A percentile compares a stretch with the other conserved stretches of the same genome.
Evolutionary conservation across 768 basidiomycete genomes (phyloP).

Genomic region (Butyriboletus loyo): DNA sequence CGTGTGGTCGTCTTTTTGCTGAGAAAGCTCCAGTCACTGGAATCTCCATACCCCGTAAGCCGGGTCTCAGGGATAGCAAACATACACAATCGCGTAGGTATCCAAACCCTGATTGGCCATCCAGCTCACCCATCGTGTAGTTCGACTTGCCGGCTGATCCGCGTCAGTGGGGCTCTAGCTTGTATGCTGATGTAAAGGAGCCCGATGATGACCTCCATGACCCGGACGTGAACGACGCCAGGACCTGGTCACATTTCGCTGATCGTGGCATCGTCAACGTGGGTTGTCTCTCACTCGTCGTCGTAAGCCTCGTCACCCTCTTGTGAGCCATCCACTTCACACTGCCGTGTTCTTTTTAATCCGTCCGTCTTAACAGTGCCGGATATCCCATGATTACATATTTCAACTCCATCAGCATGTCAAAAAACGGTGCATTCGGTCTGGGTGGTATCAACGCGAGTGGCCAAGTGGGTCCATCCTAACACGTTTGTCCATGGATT

Average conservation of each 20-base stretch:
- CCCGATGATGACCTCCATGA: slow-evolving; percentile 74
- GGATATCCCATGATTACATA: slow-evolving; percentile 44
- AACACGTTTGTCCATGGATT: neutral
- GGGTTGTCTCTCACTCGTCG: slow-evolving; percentile 62
- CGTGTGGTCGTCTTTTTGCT: neutral
- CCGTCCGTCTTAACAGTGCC: slow-evolving; percentile 27
- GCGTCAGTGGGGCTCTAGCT: slow-evolving; percentile 59
- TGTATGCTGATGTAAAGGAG: slow-evolving; percentile 55
- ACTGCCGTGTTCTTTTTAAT: neutral
- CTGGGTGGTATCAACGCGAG: slow-evolving; percentile 72
- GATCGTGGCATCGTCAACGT: slow-evolving; percentile 67
- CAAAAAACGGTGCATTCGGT: slow-evolving; percentile 47
- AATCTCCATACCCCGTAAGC: slow-evolving; percentile 41
- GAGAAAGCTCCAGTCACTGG: slow-evolving; percentile 18
- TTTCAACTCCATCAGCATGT: slow-evolving; percentile 28
- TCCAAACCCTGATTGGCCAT: neutral
- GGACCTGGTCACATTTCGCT: slow-evolving; percentile 44
- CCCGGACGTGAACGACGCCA: slow-evolving; percentile 42
- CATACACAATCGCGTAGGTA: slow-evolving; percentile 45
- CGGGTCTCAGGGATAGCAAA: slow-evolving; percentile 34
- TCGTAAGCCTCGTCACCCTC: slow-evolving; percentile 45
- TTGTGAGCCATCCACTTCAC: slow-evolving; percentile 47
- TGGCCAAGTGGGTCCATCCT: slow-evolving; percentile 52
- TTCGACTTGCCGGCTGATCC: slow-evolving; percentile 67
- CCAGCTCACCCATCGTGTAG: slow-evolving; percentile 33